A percentile compares a stretch with the other conserved stretches of the same genome.
phyloP scores from a whole-genome alignment of 495 filamentous ascomycete genomes.

The Talaromyces proteolyticus region DNA sequence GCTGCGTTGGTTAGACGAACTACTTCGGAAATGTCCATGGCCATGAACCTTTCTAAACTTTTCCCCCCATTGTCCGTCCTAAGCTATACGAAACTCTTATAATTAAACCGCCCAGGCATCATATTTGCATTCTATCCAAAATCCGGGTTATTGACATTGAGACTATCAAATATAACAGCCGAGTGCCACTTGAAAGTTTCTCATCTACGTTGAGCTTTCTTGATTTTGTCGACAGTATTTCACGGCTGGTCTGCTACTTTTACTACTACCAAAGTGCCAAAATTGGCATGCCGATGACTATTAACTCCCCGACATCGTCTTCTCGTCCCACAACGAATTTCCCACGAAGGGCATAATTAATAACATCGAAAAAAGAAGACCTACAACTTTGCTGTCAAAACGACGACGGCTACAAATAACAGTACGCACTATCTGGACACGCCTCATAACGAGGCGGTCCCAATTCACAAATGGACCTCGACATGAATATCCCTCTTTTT shows the following conservation, averaged over 20 bases:
- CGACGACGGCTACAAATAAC: no score
- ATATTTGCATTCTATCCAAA: not conserved
- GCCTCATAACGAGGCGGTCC: not conserved
- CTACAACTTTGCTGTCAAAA: no score
- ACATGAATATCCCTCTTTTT: slow-evolving; percentile 7
- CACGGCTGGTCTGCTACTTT: not conserved
- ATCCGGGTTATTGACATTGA: not conserved
- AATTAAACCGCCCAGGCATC: not conserved
- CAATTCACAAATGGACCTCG: not conserved
- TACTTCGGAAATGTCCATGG: not conserved
- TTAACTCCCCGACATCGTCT: no score
- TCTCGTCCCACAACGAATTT: no score
- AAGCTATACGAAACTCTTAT: not conserved
- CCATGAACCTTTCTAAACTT: not conserved
- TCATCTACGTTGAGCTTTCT: not conserved
- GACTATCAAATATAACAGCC: not conserved
- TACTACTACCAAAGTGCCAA: not conserved
- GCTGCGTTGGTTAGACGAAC: not conserved
- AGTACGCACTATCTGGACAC: no score
- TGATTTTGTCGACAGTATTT: not conserved
- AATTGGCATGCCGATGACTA: not conserved
- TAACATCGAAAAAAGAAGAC: no score
- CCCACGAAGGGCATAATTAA: no score
- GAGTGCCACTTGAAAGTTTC: not conserved
- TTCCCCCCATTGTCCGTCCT: not conserved